phyloP scores from a whole-genome alignment of 1,284 basidiomycete genomes.

The Golubevia pallescens region DNA sequence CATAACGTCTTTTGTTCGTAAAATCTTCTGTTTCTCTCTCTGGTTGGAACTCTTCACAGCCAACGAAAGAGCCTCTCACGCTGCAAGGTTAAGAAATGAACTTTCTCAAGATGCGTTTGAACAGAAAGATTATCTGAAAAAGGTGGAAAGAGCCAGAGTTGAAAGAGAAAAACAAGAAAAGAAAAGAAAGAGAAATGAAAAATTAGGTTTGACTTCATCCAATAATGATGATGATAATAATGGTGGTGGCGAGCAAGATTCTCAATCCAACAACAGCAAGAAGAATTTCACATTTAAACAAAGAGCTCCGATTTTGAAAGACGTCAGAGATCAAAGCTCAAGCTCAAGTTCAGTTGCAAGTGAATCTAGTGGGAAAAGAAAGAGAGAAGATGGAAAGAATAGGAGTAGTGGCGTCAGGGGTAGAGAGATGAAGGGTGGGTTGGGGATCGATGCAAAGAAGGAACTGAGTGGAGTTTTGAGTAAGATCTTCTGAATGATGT shows the following conservation, averaged over 20 bases:
- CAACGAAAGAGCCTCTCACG: slow-evolving; percentile 87
- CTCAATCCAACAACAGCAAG: too few relatives aligned
- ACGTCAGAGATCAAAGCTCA: slow-evolving; percentile 44
- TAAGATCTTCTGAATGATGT: slow-evolving; percentile 9
- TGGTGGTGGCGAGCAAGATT: slow-evolving; percentile 13
- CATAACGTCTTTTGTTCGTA: not conserved
- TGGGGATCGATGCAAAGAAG: not conserved
- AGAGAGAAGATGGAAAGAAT: slow-evolving; percentile 4
- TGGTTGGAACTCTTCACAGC: too few relatives aligned
- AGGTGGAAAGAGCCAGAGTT: slow-evolving; percentile 92
- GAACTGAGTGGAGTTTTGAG: slow-evolving; percentile 8
- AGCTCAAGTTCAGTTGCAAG: not conserved
- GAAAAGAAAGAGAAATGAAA: slow-evolving; percentile 60
- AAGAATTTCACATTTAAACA: slow-evolving; percentile 43
- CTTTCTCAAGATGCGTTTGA: slow-evolving; percentile 85
- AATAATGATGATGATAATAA: too few relatives aligned
- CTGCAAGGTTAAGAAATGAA: slow-evolving; percentile 85
- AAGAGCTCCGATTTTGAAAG: slow-evolving; percentile 39
- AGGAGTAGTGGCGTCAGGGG: not conserved
- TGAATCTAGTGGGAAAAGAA: not conserved
- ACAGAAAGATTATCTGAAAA: slow-evolving; percentile 89
- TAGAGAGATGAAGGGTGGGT: not conserved
- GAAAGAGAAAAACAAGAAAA: slow-evolving; percentile 82
- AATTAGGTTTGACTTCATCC: too few relatives aligned
- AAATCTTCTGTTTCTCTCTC: slow-evolving; percentile 3